These are phyloP conservation scores for Sporothrix mexicana DNA, from an alignment of 2,329 filamentous ascomycete species.

Conservation along the genomic window DNA sequence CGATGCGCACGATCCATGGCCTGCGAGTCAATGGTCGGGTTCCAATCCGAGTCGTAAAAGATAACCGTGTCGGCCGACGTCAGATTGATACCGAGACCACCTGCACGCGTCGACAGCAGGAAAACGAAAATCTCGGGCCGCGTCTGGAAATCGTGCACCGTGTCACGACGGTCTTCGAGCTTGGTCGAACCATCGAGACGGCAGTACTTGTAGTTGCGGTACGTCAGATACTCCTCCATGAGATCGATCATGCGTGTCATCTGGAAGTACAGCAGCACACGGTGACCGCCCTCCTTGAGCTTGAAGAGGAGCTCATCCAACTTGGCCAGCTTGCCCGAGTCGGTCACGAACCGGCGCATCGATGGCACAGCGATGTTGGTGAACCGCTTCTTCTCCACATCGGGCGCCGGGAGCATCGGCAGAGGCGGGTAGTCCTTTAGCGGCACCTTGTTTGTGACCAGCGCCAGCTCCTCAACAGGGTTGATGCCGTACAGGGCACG, in stretches of 20 bases:
- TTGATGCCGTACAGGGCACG: constrained; percentile 73
- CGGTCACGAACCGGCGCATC: constrained; percentile 96
- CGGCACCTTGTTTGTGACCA: constrained; percentile 76
- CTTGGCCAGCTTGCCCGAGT: constrained; percentile 93
- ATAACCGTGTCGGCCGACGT: constrained; percentile 97
- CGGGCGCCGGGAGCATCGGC: constrained; percentile 75
- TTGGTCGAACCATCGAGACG: constrained; percentile 96
- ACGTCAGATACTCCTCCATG: constrained; percentile 98
- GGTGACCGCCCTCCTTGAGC: constrained; percentile 90
- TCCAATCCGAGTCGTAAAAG: constrained; percentile 99
- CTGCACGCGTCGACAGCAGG: constrained; percentile 91
- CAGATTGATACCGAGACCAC: constrained; percentile 96
- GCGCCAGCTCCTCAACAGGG: constrained; percentile 69
- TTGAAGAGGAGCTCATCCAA: constrained; percentile 85
- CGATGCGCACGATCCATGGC: constrained; percentile 99
- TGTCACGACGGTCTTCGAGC: constrained; percentile 93
- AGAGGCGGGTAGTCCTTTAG: constrained; percentile 66
- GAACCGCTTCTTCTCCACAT: constrained; percentile 81
- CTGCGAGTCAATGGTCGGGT: constrained; percentile 97
- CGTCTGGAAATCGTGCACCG: constrained; percentile 95
- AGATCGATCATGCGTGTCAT: constrained; percentile 99
- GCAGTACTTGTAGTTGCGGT: constrained; percentile 99
- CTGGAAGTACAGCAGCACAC: constrained; percentile 98
- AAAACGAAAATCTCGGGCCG: constrained; percentile 96
- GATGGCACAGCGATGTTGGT: constrained; percentile 92